phyloP scores from a whole-genome alignment of 345 rosid genomes.

The Garcia nutans region DNA sequence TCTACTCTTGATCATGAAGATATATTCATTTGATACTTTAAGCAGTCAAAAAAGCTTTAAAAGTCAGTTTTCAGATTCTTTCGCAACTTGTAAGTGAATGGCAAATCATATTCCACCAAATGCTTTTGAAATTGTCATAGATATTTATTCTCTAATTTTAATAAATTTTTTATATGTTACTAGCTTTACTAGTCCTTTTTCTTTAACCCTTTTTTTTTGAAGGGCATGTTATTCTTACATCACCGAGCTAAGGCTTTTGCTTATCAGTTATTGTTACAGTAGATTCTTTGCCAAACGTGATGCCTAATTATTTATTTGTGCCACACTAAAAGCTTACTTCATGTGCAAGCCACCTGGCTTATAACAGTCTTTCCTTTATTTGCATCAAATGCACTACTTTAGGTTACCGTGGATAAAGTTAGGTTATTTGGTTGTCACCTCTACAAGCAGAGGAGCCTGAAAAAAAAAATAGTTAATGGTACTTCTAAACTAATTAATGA shows the following conservation, averaged over 20 bases:
- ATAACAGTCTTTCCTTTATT: conserved; percentile 7
- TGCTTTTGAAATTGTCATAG: neutral
- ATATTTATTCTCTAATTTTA: conserved; percentile 10
- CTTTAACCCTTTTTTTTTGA: neutral
- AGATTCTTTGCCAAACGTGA: conserved; percentile 1
- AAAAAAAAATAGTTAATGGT: neutral
- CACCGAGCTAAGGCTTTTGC: neutral
- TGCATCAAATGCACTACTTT: conserved; percentile 4
- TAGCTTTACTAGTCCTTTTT: neutral
- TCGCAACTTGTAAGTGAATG: conserved; percentile 14
- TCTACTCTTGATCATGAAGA: neutral
- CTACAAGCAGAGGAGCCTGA: neutral
- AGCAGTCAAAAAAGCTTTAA: neutral
- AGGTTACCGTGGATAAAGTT: neutral
- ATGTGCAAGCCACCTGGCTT: conserved; percentile 16
- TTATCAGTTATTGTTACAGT: neutral
- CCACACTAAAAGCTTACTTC: conserved; percentile 5
- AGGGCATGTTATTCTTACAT: conserved; percentile 9
- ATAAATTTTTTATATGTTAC: neutral
- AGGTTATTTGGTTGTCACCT: conserved; percentile 9
- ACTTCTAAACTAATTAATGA: neutral
- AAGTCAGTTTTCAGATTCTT: conserved; percentile 1
- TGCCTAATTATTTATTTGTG: neutral
- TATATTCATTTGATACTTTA: neutral
- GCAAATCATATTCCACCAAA: neutral